Conservation (phyloP, 345 rosid species). For the Lagerstroemia speciosa region DNA sequence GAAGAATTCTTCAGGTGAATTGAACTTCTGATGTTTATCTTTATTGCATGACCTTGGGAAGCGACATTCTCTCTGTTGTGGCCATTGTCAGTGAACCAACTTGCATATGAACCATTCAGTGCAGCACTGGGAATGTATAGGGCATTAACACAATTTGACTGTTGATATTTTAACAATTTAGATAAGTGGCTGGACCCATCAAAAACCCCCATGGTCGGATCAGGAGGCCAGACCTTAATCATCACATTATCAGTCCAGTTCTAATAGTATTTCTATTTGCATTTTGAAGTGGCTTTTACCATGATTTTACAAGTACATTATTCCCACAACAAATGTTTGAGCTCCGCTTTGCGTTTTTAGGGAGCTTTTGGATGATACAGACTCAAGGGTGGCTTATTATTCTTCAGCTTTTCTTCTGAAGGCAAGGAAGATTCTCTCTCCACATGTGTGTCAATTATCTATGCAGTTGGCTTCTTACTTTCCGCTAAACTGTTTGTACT, state of each 20-base stretch:
- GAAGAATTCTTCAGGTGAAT: conserved; percentile 87
- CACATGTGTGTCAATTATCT: neutral
- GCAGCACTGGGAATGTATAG: neutral
- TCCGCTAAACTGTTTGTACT: conserved; percentile 16
- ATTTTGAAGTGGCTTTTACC: neutral
- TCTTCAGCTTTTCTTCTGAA: conserved; percentile 92
- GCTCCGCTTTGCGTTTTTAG: conserved; percentile 33
- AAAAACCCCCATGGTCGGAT: neutral
- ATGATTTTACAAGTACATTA: neutral
- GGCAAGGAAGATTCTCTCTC: conserved; percentile 37
- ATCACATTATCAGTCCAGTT: neutral
- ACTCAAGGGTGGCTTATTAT: conserved; percentile 95
- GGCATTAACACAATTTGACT: neutral
- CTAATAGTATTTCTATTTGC: neutral
- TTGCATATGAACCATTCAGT: neutral
- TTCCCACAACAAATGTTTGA: neutral
- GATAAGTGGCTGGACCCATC: neutral
- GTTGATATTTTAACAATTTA: neutral
- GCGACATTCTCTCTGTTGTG: neutral
- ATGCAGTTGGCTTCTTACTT: conserved; percentile 1
- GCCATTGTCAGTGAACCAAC: neutral
- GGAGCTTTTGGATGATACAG: conserved; percentile 90
- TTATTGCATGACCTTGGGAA: neutral
- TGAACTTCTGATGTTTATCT: conserved; percentile 6
- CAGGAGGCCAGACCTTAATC: neutral